Evolutionary conservation across 495 filamentous ascomycete genomes (phyloP), one percentile per base, ranked within the genome.

Genomic region (Stereocaulon alpinum): DNA sequence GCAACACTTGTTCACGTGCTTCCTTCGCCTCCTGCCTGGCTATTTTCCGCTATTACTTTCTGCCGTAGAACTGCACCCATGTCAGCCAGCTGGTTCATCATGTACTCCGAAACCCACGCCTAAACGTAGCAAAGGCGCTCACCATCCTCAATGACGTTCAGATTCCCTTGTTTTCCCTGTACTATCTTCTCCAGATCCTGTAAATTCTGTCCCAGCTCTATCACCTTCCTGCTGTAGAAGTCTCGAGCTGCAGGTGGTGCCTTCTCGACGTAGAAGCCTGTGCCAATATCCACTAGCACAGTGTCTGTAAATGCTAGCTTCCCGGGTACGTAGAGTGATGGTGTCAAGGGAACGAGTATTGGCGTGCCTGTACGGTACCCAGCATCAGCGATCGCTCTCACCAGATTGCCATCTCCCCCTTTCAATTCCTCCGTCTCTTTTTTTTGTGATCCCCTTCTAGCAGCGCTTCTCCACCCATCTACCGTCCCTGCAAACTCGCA

Each of bases 221-320:
- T 86, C 7, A 96, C 80, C 72, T 97, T 98, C 24, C 72, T 76
- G 18, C 86, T 79, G 68, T 98, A 98, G 66, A 97, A 98, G 50
- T 84, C 82, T 37, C 77, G 77, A 1, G 93, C 94, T 61, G 88
- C 88, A 49, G 80, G 80, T 5, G 84, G 77, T 17, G 81, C 85
- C 85, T 98, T 98, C 74, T 97, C 93, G 58, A 97, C 87, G 70
- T 89, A 96, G 70, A 93, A 98, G 3, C 93, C 93, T 1, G 93
- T 98, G 17, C 93, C 93, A 18, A 98, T 86, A 75, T 98, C 93
- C 24, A 98, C 90, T 47, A 98, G 78, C 12, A 97, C 91, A 60
- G 85, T 85, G 60, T 87, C 81, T 11, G 86, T 81, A 71, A 85
- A 81, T 37, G 89, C 78, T 22, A 97, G 77, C 20, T 75, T 82